A percentile compares a stretch with the other conserved stretches of the same genome.
phyloP scores from a whole-genome alignment of 305 asterid species.

The Striga hermonthica region DNA sequence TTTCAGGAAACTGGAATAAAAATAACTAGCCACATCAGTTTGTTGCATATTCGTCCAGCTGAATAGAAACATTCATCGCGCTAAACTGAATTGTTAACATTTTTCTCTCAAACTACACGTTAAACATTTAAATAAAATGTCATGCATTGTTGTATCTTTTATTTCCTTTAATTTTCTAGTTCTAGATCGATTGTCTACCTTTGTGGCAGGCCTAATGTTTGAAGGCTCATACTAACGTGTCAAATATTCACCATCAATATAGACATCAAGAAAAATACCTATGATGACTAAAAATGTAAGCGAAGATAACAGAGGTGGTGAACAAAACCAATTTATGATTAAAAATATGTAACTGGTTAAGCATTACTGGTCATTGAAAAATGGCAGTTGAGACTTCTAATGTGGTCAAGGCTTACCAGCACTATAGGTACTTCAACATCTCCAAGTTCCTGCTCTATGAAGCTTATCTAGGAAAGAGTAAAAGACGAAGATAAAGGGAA shows the following conservation, averaged over 20 bases:
- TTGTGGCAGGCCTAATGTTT: not conserved
- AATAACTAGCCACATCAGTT: not conserved
- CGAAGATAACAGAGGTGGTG: not conserved
- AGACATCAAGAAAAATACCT: slow-evolving; percentile 2
- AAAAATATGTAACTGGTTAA: slow-evolving; percentile 9
- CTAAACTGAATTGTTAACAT: slow-evolving; percentile 20
- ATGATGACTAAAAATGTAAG: slow-evolving; percentile 16
- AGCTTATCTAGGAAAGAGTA: slow-evolving; percentile 53
- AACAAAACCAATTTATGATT: not conserved
- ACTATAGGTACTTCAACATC: slow-evolving; percentile 57
- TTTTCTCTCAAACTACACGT: slow-evolving; percentile 6
- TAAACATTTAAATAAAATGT: not conserved
- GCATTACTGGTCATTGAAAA: slow-evolving; percentile 4
- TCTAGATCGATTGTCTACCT: not conserved
- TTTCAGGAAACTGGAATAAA: not conserved
- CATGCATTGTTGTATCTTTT: not conserved
- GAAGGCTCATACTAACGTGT: not conserved
- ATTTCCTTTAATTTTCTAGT: not conserved
- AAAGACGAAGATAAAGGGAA: slow-evolving; percentile 16
- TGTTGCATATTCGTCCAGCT: slow-evolving; percentile 10
- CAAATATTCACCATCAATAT: slow-evolving; percentile 8
- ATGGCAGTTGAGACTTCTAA: slow-evolving; percentile 22
- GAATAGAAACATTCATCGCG: slow-evolving; percentile 10
- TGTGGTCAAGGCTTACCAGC: slow-evolving; percentile 49
- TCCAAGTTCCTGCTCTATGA: slow-evolving; percentile 63